Evolutionary conservation across 768 basidiomycete genomes (phyloP).

Genomic region (Harrya chromipes): DNA sequence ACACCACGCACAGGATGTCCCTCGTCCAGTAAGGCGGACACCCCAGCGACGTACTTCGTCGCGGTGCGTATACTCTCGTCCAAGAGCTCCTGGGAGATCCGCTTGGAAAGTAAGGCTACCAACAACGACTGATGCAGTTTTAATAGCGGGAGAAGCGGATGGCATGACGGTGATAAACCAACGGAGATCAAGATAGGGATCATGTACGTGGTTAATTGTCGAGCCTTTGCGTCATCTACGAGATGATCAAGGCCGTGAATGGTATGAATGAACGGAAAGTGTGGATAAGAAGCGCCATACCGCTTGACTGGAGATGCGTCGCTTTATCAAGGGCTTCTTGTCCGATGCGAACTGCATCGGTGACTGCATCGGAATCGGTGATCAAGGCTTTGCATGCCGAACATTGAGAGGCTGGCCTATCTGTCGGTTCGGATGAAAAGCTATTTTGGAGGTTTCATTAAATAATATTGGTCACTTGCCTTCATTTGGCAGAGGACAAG

Average conservation of each 20-base stretch:
- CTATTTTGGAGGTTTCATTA: neutral
- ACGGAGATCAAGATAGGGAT: conserved; percentile 60
- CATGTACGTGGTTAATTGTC: conserved; percentile 59
- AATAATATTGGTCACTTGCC: conserved; percentile 35
- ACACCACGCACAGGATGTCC: conserved; percentile 81
- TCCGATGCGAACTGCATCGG: conserved; percentile 66
- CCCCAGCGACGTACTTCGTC: conserved; percentile 50
- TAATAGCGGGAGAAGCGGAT: conserved; percentile 74
- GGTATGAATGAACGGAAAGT: neutral
- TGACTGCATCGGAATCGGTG: conserved; percentile 46
- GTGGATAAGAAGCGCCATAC: conserved; percentile 34
- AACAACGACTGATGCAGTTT: conserved; percentile 72
- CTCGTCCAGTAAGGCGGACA: conserved; percentile 47
- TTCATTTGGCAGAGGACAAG: conserved; percentile 58
- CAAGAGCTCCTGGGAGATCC: conserved; percentile 47
- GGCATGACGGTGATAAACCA: conserved; percentile 59
- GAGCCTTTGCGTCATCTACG: conserved; percentile 56
- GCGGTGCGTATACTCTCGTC: conserved; percentile 62
- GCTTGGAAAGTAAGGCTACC: conserved; percentile 45
- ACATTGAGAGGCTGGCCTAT: conserved; percentile 49
- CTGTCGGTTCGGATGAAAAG: conserved; percentile 31
- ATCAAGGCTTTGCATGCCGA: conserved; percentile 50
- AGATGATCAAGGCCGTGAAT: neutral
- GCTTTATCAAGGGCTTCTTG: conserved; percentile 78
- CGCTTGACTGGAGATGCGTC: conserved; percentile 52